A percentile compares a stretch with the other conserved stretches of the same genome.
These are phyloP conservation scores for Elaphomyces granulatus DNA, from an alignment of 495 filamentous ascomycete species.

Conservation along the genomic window DNA sequence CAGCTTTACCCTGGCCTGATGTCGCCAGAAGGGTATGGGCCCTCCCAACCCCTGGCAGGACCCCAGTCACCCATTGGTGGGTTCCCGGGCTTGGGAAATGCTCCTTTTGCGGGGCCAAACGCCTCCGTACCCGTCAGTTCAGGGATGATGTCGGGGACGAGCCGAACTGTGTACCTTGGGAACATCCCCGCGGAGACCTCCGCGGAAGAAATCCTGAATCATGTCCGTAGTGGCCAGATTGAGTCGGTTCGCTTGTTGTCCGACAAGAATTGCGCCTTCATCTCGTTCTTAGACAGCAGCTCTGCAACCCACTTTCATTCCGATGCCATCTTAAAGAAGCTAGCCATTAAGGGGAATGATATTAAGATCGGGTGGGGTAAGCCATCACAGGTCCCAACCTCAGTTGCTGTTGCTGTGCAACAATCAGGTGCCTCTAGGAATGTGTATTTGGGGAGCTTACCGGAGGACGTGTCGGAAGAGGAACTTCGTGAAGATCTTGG, in stretches of 20 bases:
- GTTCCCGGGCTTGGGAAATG: constrained; percentile 44
- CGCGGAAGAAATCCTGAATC: constrained; percentile 92
- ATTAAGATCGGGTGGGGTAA: constrained; percentile 99
- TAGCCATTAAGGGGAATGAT: constrained; percentile 93
- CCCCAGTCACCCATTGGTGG: constrained; percentile 78
- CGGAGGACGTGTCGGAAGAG: constrained; percentile 80
- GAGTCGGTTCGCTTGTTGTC: constrained; percentile 91
- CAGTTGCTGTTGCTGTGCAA: constrained; percentile 89
- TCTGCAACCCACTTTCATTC: constrained; percentile 98
- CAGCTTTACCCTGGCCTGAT: constrained; percentile 66
- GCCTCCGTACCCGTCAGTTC: constrained; percentile 61
- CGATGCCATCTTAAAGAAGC: constrained; percentile 97
- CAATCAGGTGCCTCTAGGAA: constrained; percentile 97
- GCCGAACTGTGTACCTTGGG: constrained; percentile 90
- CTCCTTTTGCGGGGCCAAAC: constrained; percentile 43
- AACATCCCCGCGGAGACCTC: constrained; percentile 98
- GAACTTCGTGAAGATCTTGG: constrained; percentile 89
- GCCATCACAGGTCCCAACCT: constrained; percentile 94
- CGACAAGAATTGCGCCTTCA: constrained; percentile 99
- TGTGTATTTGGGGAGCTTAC: constrained; percentile 88
- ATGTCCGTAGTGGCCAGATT: constrained; percentile 95
- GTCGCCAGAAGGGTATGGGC: constrained; percentile 58
- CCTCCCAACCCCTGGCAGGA: constrained; percentile 55
- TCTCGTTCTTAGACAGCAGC: constrained; percentile 93
- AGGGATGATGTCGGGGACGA: constrained; percentile 75